These are phyloP conservation scores for Protomyces lactucae-debilis DNA, from an alignment of 1,139 yeast genomes.

Conservation along the genomic window DNA sequence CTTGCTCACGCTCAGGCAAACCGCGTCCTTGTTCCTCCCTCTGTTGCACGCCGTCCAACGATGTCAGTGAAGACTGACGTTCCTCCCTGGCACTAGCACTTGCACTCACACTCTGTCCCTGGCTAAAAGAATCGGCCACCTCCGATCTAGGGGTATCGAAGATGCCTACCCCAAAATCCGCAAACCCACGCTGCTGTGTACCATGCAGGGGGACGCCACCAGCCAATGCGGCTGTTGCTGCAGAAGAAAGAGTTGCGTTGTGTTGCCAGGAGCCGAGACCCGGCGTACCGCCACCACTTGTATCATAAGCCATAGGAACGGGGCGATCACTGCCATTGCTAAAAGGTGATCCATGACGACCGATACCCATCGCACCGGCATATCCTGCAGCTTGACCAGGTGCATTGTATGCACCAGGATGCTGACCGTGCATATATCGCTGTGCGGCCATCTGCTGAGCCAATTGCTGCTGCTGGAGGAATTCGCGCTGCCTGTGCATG, in stretches of 20 bases:
- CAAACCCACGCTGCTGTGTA: slow-evolving; percentile 16
- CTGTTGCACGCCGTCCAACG: neutral
- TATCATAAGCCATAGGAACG: slow-evolving; percentile 4
- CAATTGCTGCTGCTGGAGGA: slow-evolving; percentile 30
- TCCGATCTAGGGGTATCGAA: slow-evolving; percentile 28
- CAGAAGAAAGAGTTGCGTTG: neutral
- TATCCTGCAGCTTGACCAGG: neutral
- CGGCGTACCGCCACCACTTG: slow-evolving; percentile 4
- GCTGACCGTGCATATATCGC: slow-evolving; percentile 17
- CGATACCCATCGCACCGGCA: neutral
- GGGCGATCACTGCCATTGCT: slow-evolving; percentile 15
- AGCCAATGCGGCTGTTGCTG: slow-evolving; percentile 1
- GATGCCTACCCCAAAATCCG: slow-evolving; percentile 29
- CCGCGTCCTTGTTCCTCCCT: neutral
- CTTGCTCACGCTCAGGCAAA: neutral
- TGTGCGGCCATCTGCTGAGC: slow-evolving; percentile 26
- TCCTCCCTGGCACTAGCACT: neutral
- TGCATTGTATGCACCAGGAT: slow-evolving; percentile 1
- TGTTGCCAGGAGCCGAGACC: neutral
- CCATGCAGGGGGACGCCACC: slow-evolving; percentile 13
- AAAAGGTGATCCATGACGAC: slow-evolving; percentile 20
- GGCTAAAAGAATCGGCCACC: slow-evolving; percentile 22
- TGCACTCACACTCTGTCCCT: neutral
- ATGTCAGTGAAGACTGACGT: neutral
- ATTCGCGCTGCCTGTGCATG: slow-evolving; percentile 31